Evolutionary conservation across 192 early-diverging fungal species (phyloP), one percentile per base, ranked within the genome.

Genomic region (Backusella morwellensis): DNA sequence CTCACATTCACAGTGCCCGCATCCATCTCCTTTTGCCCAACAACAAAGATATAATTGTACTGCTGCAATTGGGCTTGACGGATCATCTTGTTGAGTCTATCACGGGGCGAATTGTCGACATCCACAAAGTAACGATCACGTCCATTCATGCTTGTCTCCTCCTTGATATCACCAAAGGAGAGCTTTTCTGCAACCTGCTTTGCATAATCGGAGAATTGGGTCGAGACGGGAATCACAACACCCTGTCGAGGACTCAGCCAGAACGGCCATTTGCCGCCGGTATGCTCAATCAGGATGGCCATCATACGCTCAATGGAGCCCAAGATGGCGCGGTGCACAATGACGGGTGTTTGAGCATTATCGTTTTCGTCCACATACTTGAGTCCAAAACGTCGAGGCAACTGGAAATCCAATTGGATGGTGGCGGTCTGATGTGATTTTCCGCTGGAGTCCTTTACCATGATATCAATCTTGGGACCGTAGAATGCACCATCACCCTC

Each of bases 391-490:
- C 95, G 84, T 77, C 85, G 86, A 14, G 97, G 97, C 23, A 98
- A 87, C 79, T 98, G 95, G 81, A 97, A 98, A 82, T 98, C 97
- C 26, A 98, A 86, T 82, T 98, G 97, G 68, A 97, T 90, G 2
- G 97, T 98, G 5, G 95, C 97, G 6, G 95, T 97, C 77, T 98
- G 97, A 79, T 97, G 97, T 63, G 85, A 85, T 38, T 96, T 85
- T 14, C 93, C 93, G 6, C 93, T 77, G 1, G 92, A 92, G 78
- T 98, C 97, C 70, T 84, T 84, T 0, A 98, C 91, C 70, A 90
- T 88, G 26, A 97, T 90, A 77, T 98, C 97, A 73, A 98, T 97
- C 79, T 98, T 98, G 72, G 97, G 97, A 1, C 97, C 97, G 81
- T 98, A 98, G 78, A 98, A 98, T 1, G 95, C 97, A 6, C 96